Conservation (phyloP, 2,329 filamentous ascomycete species). For the Remersonia thermophila region DNA sequence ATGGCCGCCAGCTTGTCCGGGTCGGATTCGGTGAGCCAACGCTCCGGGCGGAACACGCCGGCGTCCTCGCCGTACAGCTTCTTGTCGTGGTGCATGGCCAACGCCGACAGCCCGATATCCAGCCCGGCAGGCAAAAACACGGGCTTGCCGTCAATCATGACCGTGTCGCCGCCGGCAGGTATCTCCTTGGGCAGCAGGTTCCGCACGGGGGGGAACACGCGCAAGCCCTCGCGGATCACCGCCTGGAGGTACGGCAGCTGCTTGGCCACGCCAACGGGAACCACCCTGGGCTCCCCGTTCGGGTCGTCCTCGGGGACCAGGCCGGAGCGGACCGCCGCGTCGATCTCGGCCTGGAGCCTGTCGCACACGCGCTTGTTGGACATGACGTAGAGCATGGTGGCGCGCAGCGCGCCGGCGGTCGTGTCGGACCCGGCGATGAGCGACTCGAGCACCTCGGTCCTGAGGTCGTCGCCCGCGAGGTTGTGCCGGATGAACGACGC, state of each 20-base stretch:
- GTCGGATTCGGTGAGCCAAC: constrained; percentile 30
- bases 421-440: constrained; percentile 14
- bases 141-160: constrained; percentile 20
- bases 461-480: constrained; percentile 16
- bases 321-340: constrained; percentile 4
- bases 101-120: constrained; percentile 24
- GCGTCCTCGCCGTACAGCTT: constrained; percentile 25
- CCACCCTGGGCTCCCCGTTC: not conserved
- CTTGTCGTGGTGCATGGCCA: constrained; percentile 22
- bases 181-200: constrained; percentile 17
- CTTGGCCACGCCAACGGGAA: constrained; percentile 11
- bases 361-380: constrained; percentile 8
- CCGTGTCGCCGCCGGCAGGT: constrained; percentile 20
- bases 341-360: constrained; percentile 13
- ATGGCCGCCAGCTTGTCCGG: constrained; percentile 20
- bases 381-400: constrained; percentile 11
- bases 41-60: constrained; percentile 30
- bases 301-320: not conserved
- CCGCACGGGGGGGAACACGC: constrained; percentile 24
- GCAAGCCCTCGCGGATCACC: constrained; percentile 26
- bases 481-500: constrained; percentile 21
- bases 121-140: constrained; percentile 27
- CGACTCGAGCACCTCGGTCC: constrained; percentile 9
- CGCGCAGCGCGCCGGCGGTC: constrained; percentile 9
- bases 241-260: constrained; percentile 27